Evolutionary conservation across 345 rosid genomes (phyloP), one percentile per base, ranked within the genome.

Genomic region (Litchi chinensis): DNA sequence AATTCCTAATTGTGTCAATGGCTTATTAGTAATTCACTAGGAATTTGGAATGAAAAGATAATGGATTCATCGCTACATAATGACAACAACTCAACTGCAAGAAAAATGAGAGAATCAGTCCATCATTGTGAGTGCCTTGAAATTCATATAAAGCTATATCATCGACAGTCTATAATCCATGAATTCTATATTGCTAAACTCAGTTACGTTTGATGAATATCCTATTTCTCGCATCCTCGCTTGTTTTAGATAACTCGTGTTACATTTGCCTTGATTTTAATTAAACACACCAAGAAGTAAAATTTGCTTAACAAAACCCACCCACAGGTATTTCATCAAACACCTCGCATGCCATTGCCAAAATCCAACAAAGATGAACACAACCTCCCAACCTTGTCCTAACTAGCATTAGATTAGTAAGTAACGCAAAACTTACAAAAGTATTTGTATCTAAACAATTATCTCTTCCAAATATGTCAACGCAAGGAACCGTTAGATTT

Each of bases 1-100:
- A 26, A 26, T 26, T 26, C 28, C 28, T 26, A 26, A 1, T 26
- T 26, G 28, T 26, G 28, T 26, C 28, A 26, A 26, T 26, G 28
- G 28, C 28, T 26, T 26, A 26, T 26, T 1, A 26, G 28, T 26
- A 26, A 26, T 26, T 26, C 0, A 26, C 28, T 26, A 26, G 28
- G 28, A 26, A 26, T 26, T 26, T 71, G 3, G 86, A 59, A 68
- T 80, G 86, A 41, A 57, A 83, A 67, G 84, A 73, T 37, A 54
- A 9, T 4, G 85, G 83, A 54, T 85, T 83, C 86, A 83, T 87
- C 43, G 64, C 73, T 71, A 28, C 9, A 9, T 13, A 26, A 41
- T 62, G 1, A 26, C 28, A 43, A 74, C 59, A 74, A 74, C 39
- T 22, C 43, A 41, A 63, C 59, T 18, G 43, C 54, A 64, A 26